Base-by-base conservation (phyloP, 2,329 filamentous ascomycete species). In the Lecanoromycetidae sp. region DNA sequence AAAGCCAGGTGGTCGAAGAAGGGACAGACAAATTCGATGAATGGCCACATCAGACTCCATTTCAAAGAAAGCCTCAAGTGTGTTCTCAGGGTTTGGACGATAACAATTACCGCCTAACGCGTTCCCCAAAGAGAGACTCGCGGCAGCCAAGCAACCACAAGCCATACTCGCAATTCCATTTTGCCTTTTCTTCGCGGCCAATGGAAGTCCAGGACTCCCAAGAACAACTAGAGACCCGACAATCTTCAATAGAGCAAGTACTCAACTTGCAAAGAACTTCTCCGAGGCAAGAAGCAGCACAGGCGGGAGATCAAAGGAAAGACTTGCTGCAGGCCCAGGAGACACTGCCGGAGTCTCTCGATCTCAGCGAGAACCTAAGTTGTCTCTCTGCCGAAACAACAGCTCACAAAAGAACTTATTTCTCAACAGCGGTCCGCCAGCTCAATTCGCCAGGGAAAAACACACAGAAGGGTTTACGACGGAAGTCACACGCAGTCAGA, bases 391-490 rank as follows among this genome's bases (percentile, higher is more conserved):
- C 15, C 12, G 42, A 22, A 22, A 19, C 8, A 29, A 17, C 13
- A 19, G 17, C 23, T 8, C 20, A 23, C 17, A 26, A 12, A 4
- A 34, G 33, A 12, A 30, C 9, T 4, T 45, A 45, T 9, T 45
- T 45, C 34, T 45, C 42, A 15, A 45, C 22, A 29, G 33, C 42
- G 9, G 33, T 45, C 30, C 32, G 25, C 13, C 22, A 37, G n/a
- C 42, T 29, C 13, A 36, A 33, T 3, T 37, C 33, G 3, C 4
- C 12, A 9, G 33, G 30, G n/a, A 25, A 30, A 20, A 19, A 12
- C 4, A 7, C 33, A 30, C 42, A 38, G 12, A 38, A 5, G 5
- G 17, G 36, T 10, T n/a, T 4, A 15, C 42, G 42, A 8, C 42
- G 42, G 17, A 30, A 19, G 42, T 37, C 42, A 4, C 42, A 22